phyloP scores from a whole-genome alignment of 805 yeast species.

The Wickerhamomyces rabaulensis region DNA sequence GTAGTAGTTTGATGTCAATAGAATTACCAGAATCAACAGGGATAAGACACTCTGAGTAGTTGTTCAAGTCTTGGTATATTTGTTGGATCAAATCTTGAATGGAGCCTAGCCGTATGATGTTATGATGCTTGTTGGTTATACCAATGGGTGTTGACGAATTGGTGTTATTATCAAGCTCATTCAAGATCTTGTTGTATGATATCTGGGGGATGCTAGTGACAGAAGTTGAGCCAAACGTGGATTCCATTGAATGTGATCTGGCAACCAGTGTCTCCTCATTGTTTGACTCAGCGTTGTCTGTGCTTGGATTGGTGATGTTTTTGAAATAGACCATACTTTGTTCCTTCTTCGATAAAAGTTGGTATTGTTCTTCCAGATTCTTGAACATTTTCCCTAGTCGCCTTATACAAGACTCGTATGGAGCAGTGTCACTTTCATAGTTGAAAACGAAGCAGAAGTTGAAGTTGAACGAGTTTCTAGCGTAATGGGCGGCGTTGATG shows the following conservation, averaged over 20 bases:
- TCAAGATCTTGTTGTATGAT: conserved; percentile 25
- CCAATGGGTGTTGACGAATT: conserved; percentile 24
- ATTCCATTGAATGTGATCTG: conserved; percentile 18
- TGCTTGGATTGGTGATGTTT: conserved; percentile 4
- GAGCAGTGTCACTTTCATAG: conserved; percentile 72
- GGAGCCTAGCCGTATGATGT: conserved; percentile 31
- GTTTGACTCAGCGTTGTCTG: conserved; percentile 1
- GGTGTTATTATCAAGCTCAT: conserved; percentile 19
- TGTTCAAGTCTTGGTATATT: conserved; percentile 89
- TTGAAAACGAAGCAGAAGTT: conserved; percentile 90
- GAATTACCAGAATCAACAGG: conserved; percentile 88
- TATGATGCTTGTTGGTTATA: conserved; percentile 14
- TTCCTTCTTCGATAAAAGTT: conserved; percentile 55
- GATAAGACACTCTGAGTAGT: conserved; percentile 92
- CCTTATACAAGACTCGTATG: conserved; percentile 80
- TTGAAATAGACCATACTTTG: conserved; percentile 34
- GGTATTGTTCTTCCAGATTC: conserved; percentile 86
- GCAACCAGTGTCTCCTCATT: conserved; percentile 8
- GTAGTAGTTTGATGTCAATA: conserved; percentile 90
- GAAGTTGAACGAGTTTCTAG: conserved; percentile 88
- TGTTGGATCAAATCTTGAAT: conserved; percentile 81
- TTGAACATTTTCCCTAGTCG: conserved; percentile 85
- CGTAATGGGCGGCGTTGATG: conserved; percentile 67
- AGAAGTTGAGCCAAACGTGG: conserved; percentile 2
- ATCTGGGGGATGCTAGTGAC: conserved; percentile 8